These are phyloP conservation scores for Eucalyptus dawsonii DNA, from an alignment of 345 rosid genomes.

Conservation along the genomic window DNA sequence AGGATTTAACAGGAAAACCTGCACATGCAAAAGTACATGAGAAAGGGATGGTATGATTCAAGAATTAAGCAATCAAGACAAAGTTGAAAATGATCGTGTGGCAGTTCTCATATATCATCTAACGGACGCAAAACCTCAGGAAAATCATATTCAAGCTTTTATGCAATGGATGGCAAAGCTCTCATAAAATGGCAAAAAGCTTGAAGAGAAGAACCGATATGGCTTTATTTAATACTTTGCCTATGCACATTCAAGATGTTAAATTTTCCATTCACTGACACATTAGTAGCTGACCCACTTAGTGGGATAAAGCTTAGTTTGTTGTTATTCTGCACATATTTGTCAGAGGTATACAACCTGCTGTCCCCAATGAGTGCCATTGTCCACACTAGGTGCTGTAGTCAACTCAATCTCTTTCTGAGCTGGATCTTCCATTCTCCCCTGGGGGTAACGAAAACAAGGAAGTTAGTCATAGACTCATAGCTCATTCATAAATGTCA, in stretches of 20 bases:
- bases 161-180: not conserved
- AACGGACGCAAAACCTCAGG: not conserved
- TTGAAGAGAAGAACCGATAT: not conserved
- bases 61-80: not conserved
- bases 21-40: constrained; percentile 11
- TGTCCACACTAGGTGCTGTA: constrained; percentile 72
- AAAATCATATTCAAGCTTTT: not conserved
- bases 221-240: not conserved
- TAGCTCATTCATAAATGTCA: not conserved
- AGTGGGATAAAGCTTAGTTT: not conserved
- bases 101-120: not conserved
- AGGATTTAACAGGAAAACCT: constrained; percentile 71
- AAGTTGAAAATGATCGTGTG: not conserved
- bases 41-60: not conserved
- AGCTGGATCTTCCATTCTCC: constrained; percentile 66
- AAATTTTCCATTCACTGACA: not conserved
- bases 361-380: constrained; percentile 96
- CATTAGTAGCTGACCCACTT: not conserved
- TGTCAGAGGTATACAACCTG: constrained; percentile 39
- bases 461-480: not conserved
- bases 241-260: not conserved
- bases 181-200: not conserved
- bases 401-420: constrained; percentile 69
- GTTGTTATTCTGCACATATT: not conserved
- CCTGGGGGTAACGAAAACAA: constrained; percentile 18